Evolutionary conservation across 108 stramenopile genomes (phyloP).

Genomic region (Cyclotella cryptica): DNA sequence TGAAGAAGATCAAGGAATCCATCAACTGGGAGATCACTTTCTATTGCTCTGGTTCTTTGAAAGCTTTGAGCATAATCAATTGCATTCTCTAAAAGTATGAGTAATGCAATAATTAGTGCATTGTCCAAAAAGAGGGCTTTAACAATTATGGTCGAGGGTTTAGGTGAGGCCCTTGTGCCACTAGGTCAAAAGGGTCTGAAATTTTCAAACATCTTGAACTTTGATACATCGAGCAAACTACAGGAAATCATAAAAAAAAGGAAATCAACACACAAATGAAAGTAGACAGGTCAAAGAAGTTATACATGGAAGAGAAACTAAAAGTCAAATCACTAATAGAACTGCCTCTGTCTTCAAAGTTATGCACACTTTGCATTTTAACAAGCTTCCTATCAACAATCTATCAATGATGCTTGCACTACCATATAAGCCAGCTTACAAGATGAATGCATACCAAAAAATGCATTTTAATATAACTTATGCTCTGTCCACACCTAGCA

Average conservation of each 20-base stretch:
- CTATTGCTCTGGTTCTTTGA: conserved; percentile 5
- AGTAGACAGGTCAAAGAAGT: background rate
- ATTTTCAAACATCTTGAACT: background rate
- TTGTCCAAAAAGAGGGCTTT: conserved; percentile 11
- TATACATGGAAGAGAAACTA: no score
- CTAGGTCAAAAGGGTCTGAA: background rate
- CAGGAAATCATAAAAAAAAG: background rate
- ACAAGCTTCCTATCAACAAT: background rate
- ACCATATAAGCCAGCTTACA: no score
- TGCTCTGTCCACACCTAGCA: no score
- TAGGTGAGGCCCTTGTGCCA: background rate
- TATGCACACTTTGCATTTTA: background rate
- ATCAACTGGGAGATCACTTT: conserved; percentile 19
- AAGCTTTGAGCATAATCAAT: conserved; percentile 2
- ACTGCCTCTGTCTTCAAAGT: background rate
- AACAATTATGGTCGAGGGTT: background rate
- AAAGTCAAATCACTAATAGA: background rate
- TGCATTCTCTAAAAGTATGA: background rate
- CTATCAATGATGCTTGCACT: background rate
- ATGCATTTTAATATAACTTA: no score
- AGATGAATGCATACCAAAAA: no score
- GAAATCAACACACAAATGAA: conserved; percentile 4
- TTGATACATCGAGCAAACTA: background rate
- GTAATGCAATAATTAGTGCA: background rate
- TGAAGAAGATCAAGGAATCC: conserved; percentile 1